Conservation (phyloP, 2,329 filamentous ascomycete genomes). For the Stemphylium vesicarium region DNA sequence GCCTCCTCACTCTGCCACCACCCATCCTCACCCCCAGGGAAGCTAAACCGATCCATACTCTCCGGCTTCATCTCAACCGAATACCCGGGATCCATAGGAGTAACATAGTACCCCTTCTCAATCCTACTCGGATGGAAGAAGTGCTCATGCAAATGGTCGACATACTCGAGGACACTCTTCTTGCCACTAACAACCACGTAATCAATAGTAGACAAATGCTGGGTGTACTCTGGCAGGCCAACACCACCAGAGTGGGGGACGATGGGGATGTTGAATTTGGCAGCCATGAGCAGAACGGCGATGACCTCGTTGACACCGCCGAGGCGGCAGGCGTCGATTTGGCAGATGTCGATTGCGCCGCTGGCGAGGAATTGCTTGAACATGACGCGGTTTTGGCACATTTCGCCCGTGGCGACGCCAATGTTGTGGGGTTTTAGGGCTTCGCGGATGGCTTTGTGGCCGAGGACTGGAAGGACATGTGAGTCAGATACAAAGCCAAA, state of each 20-base stretch:
- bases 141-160: conserved; percentile 93
- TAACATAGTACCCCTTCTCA: conserved; percentile 85
- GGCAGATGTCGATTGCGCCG: conserved; percentile 84
- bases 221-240: conserved; percentile 90
- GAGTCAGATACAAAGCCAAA: too few species aligned
- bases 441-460: conserved; percentile 83
- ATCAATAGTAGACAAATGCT: conserved; percentile 90
- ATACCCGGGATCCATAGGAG: conserved; percentile 82
- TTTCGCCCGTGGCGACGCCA: conserved; percentile 89
- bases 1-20: conserved; percentile 88
- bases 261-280: conserved; percentile 78
- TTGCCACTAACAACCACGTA: conserved; percentile 86
- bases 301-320: conserved; percentile 92
- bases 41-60: conserved; percentile 81
- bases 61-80: conserved; percentile 92
- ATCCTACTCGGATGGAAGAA: conserved; percentile 83
- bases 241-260: conserved; percentile 91
- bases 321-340: conserved; percentile 88
- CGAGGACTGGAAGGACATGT: too few species aligned
- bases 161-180: conserved; percentile 84
- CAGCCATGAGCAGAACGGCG: conserved; percentile 85
- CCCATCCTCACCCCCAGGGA: conserved; percentile 76
- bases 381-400: conserved; percentile 93
- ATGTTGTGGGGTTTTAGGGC: conserved; percentile 77
- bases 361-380: conserved; percentile 89